phyloP scores from a whole-genome alignment of 176 grass and related monocot species.

The Aegilops umbellulata region DNA sequence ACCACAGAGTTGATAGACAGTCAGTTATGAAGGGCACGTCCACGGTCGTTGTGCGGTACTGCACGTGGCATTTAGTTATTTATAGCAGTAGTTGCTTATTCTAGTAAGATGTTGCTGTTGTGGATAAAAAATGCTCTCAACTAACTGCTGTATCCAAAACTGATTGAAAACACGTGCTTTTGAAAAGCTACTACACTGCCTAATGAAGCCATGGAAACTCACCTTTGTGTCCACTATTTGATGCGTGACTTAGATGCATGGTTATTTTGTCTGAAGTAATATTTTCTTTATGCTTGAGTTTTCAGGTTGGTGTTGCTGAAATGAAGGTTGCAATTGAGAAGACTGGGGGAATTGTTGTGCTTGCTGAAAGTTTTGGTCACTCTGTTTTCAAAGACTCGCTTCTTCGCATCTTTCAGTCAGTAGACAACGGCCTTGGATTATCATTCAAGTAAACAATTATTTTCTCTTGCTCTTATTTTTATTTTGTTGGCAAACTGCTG shows the following conservation, averaged over 20 bases:
- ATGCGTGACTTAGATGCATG: not conserved
- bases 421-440: conserved; percentile 74
- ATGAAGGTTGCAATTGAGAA: conserved; percentile 98
- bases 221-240: not conserved
- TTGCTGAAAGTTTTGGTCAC: conserved; percentile 98
- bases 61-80: not conserved
- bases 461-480: conserved; percentile 5
- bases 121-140: not conserved
- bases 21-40: not conserved
- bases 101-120: not conserved
- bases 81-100: not conserved
- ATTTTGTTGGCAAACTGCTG: not conserved
- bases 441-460: conserved; percentile 79
- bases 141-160: not conserved
- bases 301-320: conserved; percentile 82
- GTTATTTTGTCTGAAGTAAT: conserved; percentile 28
- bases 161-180: not conserved
- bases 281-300: conserved; percentile 32
- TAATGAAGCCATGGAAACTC: not conserved
- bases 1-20: not conserved
- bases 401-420: conserved; percentile 68
- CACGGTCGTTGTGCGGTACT: not conserved
- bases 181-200: not conserved
- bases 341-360: conserved; percentile 83
- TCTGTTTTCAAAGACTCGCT: conserved; percentile 96